phyloP scores from a whole-genome alignment of 805 yeast genomes.

The Lachancea mirantina region DNA sequence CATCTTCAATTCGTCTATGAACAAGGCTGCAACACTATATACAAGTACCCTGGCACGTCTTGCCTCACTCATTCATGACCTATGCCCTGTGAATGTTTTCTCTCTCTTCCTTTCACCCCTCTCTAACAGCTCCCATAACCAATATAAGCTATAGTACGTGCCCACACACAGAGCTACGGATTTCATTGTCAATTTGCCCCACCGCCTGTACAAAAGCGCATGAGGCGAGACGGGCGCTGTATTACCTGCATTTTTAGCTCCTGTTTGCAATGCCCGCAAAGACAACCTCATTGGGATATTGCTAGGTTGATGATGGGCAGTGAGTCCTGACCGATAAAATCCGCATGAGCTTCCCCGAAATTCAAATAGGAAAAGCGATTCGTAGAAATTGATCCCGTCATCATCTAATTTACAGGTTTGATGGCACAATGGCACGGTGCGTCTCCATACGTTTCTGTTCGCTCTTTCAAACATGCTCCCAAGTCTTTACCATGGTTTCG shows the following conservation, averaged over 20 bases:
- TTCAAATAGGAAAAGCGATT: too few relatives aligned
- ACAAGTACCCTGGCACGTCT: too few relatives aligned
- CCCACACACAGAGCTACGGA: constrained; percentile 38
- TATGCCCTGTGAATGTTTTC: not conserved
- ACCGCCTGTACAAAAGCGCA: constrained; percentile 37
- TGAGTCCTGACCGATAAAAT: too few relatives aligned
- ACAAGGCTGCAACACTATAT: too few relatives aligned
- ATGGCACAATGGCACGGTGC: too few relatives aligned
- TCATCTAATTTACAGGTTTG: too few relatives aligned
- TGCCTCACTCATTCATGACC: not conserved
- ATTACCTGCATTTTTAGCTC: constrained; percentile 2
- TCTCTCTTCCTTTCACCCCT: constrained; percentile 12
- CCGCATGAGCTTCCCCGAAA: too few relatives aligned
- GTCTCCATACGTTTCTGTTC: too few relatives aligned
- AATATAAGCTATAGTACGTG: constrained; percentile 41
- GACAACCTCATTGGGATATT: not conserved
- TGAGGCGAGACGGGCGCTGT: constrained; percentile 23
- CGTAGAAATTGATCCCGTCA: too few relatives aligned
- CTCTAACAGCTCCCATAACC: constrained; percentile 40
- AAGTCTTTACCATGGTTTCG: constrained; percentile 1
- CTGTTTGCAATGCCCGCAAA: too few relatives aligned
- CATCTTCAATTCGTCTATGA: too few relatives aligned
- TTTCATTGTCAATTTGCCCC: constrained; percentile 41
- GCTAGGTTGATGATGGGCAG: not conserved
- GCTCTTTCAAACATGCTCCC: too few relatives aligned